Evolutionary conservation across 192 early-diverging fungal genomes (phyloP), one percentile per base, ranked within the genome.

Genomic region (Geranomyces variabilis): DNA sequence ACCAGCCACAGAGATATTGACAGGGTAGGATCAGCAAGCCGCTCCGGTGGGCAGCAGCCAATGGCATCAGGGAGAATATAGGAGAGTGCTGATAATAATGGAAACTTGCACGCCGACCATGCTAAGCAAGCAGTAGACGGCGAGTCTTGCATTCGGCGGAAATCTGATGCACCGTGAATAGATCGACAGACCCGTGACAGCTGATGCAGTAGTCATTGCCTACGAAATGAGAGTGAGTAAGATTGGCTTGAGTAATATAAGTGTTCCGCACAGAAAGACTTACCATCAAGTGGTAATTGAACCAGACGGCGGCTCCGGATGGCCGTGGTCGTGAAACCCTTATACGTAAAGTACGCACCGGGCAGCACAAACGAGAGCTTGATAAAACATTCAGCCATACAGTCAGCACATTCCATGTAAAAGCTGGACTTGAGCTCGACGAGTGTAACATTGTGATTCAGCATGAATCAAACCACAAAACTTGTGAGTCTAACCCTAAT

Each of bases 351-450:
- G 78, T 90, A 96, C 6, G 90, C 81, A 9, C 90, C 91, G 21
- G 97, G 97, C 6, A 97, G 61, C 70, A 96, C 80, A 65, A 96
- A 94, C 0, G 90, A 83, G 6, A 92, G 79, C 14, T 96, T 96
- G 76, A 99, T 97, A 56, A 91, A 86, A 1, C 96, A 85, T n/a
- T 96, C 97, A 48, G 91, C 81, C 83, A 96, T 96, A 73, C 97
- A 89, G 74, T 99, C 96, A 59, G 90, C 90, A 96, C 97, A 97
- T 81, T 99, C 96, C 89, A 94, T 93, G 80, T 93, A 97, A 79
- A 95, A 99, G 67, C 97, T 99, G 62, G 81, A 88, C 81, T 99
- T 97, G 85, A 99, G 97, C 76, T 99, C 94, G 30, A 88, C 81
- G 21, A 97, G 76, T 1, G 89, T 89, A 77, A 99, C 95, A 44